These are phyloP conservation scores for Annulohypoxylon nitens DNA, from an alignment of 495 filamentous ascomycete genomes.

Conservation along the genomic window DNA sequence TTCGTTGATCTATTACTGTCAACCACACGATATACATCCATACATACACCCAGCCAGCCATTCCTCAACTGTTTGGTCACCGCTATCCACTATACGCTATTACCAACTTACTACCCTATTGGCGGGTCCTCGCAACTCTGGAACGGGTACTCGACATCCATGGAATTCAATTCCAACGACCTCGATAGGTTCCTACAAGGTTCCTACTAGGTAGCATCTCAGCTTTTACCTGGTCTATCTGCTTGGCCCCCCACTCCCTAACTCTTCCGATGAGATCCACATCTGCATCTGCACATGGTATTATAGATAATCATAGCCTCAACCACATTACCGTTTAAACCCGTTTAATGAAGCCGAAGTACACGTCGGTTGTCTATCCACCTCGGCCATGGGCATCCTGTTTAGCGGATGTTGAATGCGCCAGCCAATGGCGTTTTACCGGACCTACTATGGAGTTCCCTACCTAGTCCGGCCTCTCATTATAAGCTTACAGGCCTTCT, in stretches of 20 bases:
- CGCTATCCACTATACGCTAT: constrained; percentile 39
- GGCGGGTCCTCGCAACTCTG: constrained; percentile 19
- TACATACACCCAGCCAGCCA: not conserved
- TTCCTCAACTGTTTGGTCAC: constrained; percentile 32
- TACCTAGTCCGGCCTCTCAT: constrained; percentile 40
- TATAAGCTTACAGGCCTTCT: constrained; percentile 43
- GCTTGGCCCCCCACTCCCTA: constrained; percentile 31
- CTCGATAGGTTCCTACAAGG: not conserved
- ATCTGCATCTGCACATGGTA: constrained; percentile 22
- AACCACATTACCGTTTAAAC: constrained; percentile 37
- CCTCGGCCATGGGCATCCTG: constrained; percentile 38
- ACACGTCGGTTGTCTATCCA: constrained; percentile 40
- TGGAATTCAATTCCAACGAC: constrained; percentile 3
- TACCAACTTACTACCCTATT: constrained; percentile 30
- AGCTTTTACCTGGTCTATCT: constrained; percentile 6
- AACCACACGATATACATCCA: constrained; percentile 5
- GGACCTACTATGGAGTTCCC: constrained; percentile 45
- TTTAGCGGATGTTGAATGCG: constrained; percentile 36
- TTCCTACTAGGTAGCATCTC: constrained; percentile 1
- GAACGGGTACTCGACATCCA: constrained; percentile 38
- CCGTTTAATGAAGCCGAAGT: constrained; percentile 42
- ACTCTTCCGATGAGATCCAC: constrained; percentile 46
- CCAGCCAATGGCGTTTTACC: constrained; percentile 39
- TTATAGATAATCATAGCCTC: constrained; percentile 31
- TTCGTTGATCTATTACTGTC: constrained; percentile 26